Evolutionary conservation across 2,329 filamentous ascomycete species (phyloP), one percentile per base, ranked within the genome.

Genomic region (Talaromyces sp.): DNA sequence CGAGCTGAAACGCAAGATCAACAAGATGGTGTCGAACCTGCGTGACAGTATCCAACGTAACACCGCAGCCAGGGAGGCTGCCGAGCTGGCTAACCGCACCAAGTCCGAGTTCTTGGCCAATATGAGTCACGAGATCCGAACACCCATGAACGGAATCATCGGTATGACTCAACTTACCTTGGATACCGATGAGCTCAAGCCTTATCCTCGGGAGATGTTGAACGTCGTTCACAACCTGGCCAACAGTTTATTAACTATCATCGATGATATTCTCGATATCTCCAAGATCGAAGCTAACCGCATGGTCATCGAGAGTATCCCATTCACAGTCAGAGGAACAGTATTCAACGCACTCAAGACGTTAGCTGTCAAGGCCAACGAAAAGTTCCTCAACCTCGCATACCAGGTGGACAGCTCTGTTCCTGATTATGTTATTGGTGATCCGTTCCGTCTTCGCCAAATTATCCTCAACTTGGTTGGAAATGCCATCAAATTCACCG

Each of bases 311-410:
- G 93, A 97, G 74, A 91, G 96, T 74, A 96, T 96, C 67, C 92
- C 92, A 27, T 97, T 96, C 78, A 96, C 92, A 1, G 81, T 97
- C 61, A 88, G 93, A 58, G 90, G 91, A 64, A 96, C 91, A 0
- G 92, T 97, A 52, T 96, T 97, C 82, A 96, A 96, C 72, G 93
- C 92, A n/a, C 82, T 97, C 69, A 97, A 97, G 77, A 96, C 93
- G 0, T 79, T 97, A 55, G 91, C 92, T 7, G 92, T 96, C 67
- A 93, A 96, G 78, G 93, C 93, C n/a, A 96, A 96, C 72, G 93
- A 97, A 76, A 93, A 95, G 72, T 92, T 90, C 76, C 79, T 97
- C 58, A 92, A 93, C 70, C 84, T 97, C 55, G 93, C 91, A 7
- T 96, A 96, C 75, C 88, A 91, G 67, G 91, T 96, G 55, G 92